phyloP scores from a whole-genome alignment of 2,329 filamentous ascomycete species.

The Keithomyces neogunnii region DNA sequence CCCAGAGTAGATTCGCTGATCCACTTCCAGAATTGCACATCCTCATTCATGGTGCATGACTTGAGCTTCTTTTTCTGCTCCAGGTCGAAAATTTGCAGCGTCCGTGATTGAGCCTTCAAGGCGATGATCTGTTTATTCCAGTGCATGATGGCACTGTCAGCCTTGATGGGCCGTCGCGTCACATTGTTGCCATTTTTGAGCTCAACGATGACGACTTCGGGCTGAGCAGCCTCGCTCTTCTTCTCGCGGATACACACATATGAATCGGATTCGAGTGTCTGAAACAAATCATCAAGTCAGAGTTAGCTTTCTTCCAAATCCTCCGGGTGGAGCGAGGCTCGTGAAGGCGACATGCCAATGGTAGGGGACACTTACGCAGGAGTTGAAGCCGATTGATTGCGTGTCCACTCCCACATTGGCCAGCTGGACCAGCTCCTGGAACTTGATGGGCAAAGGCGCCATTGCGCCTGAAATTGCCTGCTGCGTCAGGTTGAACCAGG shows the following conservation, averaged over 20 bases:
- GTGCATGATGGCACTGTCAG: slow-evolving; percentile 99
- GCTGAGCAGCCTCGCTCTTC: slow-evolving; percentile 71
- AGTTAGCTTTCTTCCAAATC: not conserved
- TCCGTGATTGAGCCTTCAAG: slow-evolving; percentile 86
- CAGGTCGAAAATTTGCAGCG: slow-evolving; percentile 96
- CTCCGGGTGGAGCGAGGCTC: too few relatives aligned
- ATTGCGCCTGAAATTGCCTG: slow-evolving; percentile 29
- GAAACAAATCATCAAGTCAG: not conserved
- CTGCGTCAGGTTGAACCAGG: slow-evolving; percentile 15
- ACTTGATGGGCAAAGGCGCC: slow-evolving; percentile 81
- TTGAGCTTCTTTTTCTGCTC: slow-evolving; percentile 91
- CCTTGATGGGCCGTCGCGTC: slow-evolving; percentile 91
- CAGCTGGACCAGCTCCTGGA: slow-evolving; percentile 78
- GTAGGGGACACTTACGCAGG: slow-evolving; percentile 46
- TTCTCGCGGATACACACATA: slow-evolving; percentile 97
- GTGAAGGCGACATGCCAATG: not conserved
- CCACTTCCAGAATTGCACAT: slow-evolving; percentile 99
- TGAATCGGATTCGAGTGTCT: slow-evolving; percentile 97
- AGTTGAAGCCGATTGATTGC: slow-evolving; percentile 64
- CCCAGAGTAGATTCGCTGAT: slow-evolving; percentile 83
- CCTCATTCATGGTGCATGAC: slow-evolving; percentile 92
- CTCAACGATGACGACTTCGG: slow-evolving; percentile 95
- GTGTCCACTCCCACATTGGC: slow-evolving; percentile 38
- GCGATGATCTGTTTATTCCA: slow-evolving; percentile 94
- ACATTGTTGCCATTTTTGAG: slow-evolving; percentile 97